phyloP scores from a whole-genome alignment of 257 asterid genomes.

The Solanum clarkiae region DNA sequence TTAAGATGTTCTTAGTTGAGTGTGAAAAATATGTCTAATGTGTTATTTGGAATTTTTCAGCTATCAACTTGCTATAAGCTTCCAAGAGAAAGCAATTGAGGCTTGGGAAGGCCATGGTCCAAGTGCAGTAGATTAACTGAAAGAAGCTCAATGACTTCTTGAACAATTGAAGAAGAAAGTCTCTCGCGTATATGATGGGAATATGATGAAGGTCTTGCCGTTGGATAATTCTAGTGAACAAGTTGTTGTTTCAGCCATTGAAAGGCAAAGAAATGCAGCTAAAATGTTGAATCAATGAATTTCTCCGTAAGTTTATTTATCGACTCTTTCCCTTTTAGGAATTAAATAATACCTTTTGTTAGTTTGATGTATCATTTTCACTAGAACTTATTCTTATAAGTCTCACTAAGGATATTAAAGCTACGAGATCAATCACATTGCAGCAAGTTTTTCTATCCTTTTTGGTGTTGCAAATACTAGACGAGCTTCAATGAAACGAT shows the following conservation, averaged over 20 bases:
- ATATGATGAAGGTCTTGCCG: conserved; percentile 44
- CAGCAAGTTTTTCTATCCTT: background rate
- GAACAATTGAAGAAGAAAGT: conserved; percentile 57
- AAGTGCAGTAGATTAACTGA: conserved; percentile 54
- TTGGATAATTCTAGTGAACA: conserved; percentile 7
- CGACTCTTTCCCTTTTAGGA: background rate
- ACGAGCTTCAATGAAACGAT: background rate
- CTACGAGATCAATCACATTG: background rate
- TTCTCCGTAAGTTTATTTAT: background rate
- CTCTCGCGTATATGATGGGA: conserved; percentile 18
- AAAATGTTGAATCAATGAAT: background rate
- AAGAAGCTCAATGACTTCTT: conserved; percentile 52
- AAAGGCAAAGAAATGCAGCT: conserved; percentile 1
- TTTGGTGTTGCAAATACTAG: background rate
- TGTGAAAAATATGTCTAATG: background rate
- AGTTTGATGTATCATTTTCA: background rate
- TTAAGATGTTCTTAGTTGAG: background rate
- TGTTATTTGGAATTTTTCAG: conserved; percentile 26
- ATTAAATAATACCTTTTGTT: background rate
- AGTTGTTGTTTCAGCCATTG: conserved; percentile 6
- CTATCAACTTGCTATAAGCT: conserved; percentile 59
- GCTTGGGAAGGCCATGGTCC: conserved; percentile 75
- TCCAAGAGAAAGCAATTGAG: conserved; percentile 82
- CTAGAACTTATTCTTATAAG: background rate
- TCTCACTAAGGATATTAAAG: background rate